These are phyloP conservation scores for Podospora sp. DNA, from an alignment of 495 filamentous ascomycete genomes.

Conservation along the genomic window DNA sequence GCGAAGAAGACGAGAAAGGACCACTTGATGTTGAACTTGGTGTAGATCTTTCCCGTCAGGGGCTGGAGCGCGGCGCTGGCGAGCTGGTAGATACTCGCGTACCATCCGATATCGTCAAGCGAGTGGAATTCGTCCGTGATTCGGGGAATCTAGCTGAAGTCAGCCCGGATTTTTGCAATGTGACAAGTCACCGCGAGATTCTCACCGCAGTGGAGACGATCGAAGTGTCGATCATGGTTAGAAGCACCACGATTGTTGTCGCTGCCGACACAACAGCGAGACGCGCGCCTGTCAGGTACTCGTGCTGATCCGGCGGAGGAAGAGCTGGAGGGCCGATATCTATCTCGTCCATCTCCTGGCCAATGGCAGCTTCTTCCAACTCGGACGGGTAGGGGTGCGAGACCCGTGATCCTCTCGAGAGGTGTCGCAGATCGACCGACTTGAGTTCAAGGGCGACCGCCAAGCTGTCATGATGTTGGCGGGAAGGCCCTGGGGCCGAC, in stretches of 20 bases:
- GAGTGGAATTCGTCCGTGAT: slow-evolving; percentile 53
- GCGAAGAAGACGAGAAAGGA: slow-evolving; percentile 43
- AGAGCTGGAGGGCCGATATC: neutral
- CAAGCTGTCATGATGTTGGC: neutral
- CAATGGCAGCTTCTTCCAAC: neutral
- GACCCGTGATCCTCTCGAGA: neutral
- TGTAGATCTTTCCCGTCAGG: slow-evolving; percentile 56
- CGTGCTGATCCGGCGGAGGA: neutral
- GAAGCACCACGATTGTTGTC: slow-evolving; percentile 45
- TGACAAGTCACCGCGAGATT: neutral
- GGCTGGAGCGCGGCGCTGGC: slow-evolving; percentile 54
- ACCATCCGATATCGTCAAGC: slow-evolving; percentile 55
- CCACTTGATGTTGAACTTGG: slow-evolving; percentile 48
- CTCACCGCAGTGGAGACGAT: slow-evolving; percentile 52
- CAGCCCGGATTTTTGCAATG: neutral
- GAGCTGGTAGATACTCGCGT: slow-evolving; percentile 55
- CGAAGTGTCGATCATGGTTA: slow-evolving; percentile 54
- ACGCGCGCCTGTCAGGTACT: slow-evolving; percentile 17
- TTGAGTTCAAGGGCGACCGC: neutral
- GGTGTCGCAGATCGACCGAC: neutral
- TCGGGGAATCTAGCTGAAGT: slow-evolving; percentile 39
- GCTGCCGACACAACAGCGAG: slow-evolving; percentile 19
- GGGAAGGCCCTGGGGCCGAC: too few species aligned
- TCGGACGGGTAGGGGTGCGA: neutral
- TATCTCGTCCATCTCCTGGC: neutral